A percentile compares a stretch with the other conserved stretches of the same genome.
Conservation (phyloP, 257 asterid species). For the Mentha longifolia region DNA sequence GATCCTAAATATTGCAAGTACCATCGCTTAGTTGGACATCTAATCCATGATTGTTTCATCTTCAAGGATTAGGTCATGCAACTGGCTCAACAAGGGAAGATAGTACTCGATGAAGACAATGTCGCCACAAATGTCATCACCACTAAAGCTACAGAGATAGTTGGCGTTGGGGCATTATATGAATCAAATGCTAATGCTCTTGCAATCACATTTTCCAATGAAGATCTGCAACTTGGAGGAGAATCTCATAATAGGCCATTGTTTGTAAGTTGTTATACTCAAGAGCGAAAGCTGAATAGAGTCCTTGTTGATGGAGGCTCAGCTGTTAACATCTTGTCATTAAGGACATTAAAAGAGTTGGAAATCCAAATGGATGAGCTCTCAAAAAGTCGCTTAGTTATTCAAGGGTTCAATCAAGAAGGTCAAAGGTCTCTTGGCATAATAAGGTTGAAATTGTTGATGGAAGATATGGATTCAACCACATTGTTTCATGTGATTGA, state of each 20-base stretch:
- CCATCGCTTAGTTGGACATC: too few relatives aligned
- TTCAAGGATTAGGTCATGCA: too few relatives aligned
- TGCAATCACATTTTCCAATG: not conserved
- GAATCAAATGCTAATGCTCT: too few relatives aligned
- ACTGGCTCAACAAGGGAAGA: too few relatives aligned
- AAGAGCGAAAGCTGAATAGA: not conserved
- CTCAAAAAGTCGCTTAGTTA: not conserved
- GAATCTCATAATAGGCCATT: not conserved
- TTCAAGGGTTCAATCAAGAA: not conserved
- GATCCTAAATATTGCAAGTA: too few relatives aligned
- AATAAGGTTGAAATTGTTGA: not conserved
- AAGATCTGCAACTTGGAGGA: not conserved
- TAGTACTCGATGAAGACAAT: too few relatives aligned
- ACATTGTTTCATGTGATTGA: not conserved
- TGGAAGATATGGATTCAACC: not conserved
- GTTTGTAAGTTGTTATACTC: not conserved
- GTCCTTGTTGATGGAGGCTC: not conserved
- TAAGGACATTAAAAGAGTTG: not conserved
- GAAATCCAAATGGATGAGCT: not conserved
- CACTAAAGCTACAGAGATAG: too few relatives aligned
- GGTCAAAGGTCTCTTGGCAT: not conserved
- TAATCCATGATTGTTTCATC: too few relatives aligned
- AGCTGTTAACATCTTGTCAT: not conserved
- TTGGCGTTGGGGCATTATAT: too few relatives aligned
- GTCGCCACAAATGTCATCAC: too few relatives aligned